phyloP scores from a whole-genome alignment of 2,329 filamentous ascomycete genomes.

The Aspergillus sp. region DNA sequence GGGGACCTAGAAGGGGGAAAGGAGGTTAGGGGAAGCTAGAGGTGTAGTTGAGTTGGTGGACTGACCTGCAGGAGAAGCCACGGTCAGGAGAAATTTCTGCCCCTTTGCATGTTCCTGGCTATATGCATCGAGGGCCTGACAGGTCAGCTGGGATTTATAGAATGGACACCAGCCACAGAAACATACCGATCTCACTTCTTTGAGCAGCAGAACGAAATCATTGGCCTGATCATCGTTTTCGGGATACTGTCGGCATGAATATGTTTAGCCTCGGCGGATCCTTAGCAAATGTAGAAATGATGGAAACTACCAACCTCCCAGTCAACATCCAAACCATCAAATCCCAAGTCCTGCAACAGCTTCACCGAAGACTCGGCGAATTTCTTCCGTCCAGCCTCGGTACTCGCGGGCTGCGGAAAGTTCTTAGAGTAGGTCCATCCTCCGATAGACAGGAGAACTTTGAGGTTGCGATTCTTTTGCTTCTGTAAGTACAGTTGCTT shows the following conservation, averaged over 20 bases:
- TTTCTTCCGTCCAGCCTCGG: conserved; percentile 55
- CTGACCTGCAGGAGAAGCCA: conserved; percentile 46
- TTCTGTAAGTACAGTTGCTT: conserved; percentile 77
- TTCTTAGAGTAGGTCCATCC: conserved; percentile 77
- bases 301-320: conserved; percentile 32
- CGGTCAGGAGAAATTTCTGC: conserved; percentile 47
- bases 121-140: conserved; percentile 43
- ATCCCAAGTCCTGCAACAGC: conserved; percentile 74
- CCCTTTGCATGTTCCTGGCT: conserved; percentile 37
- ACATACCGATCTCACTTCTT: conserved; percentile 31
- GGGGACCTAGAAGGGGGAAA: conserved; percentile 30
- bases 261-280: not conserved
- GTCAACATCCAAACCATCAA: conserved; percentile 52
- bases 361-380: conserved; percentile 71
- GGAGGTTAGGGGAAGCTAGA: not conserved
- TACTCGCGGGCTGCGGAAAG: conserved; percentile 67
- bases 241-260: conserved; percentile 29
- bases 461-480: conserved; percentile 72
- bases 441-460: conserved; percentile 78
- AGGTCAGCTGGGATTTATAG: not conserved
- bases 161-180: not conserved
- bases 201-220: conserved; percentile 37
- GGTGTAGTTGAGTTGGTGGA: not conserved
- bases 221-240: conserved; percentile 32
- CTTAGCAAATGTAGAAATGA: not conserved